Base-by-base conservation (phyloP, 192 early-diverging fungal genomes). In the Coemansia guatemalensis region DNA sequence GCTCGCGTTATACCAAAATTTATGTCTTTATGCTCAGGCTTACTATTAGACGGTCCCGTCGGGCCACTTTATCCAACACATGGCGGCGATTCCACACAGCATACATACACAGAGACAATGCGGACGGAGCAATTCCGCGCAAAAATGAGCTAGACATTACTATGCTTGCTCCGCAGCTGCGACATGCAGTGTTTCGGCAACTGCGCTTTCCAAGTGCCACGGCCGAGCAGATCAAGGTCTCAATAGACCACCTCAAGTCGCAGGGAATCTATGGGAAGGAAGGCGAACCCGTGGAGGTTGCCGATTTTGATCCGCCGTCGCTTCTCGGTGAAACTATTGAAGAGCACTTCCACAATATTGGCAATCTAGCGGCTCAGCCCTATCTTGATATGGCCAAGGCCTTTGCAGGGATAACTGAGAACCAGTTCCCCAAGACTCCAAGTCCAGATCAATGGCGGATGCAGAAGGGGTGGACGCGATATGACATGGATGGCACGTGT, bases 401-500 rank as follows among this genome's bases (percentile, higher is more conserved):
- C 14, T 83, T 87, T 65, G 84, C 81, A 1, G 51, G 59, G 1
- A 30, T 57, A 8, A 53, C 53, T 0, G 54, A 81, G 2, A 25
- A 8, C 12, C 35, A 61, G n/a, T 52, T 73, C 3, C 86, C 87
- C 1, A 39, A 51, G 32, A 41, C 63, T 47, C 84, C 86, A 20
- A 50, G 29, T 18, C 81, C 85, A 6, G 75, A 64, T 5, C 12
- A 62, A 12, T 94, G 93, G 93, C 30, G 49, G 3, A 65, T 72
- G 30, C 65, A 64, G 18, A 51, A 76, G 20, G 95, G 95, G 11
- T 99, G 95, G 97, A 92, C 89, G 4, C 83, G 88, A 2, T 99
- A 99, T 62, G 76, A 67, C 14, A 25, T 60, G 3, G 79, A 84
- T 24, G 81, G 80, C 14, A 67, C 65, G 14, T 56, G 49, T 6